Base-by-base conservation (phyloP, 2,329 filamentous ascomycete genomes). In the Aspergillus transmontanensis region DNA sequence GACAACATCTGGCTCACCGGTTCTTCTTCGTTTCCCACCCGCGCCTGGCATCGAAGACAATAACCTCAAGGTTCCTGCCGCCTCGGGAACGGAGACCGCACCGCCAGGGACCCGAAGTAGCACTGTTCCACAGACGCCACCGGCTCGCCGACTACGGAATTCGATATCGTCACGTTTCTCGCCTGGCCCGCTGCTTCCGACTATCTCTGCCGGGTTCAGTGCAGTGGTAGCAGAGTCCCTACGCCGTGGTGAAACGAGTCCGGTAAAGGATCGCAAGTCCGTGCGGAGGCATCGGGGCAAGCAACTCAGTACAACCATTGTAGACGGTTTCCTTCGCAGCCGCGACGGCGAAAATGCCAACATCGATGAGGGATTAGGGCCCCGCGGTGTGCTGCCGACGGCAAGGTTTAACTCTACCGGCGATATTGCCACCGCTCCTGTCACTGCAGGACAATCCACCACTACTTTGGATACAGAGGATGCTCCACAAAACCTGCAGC, bases 171-270 rank as follows among this genome's bases (percentile, higher is more conserved):
- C 77, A 26, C 82, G 81, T 3, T 84, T 90, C 43, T 81, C 86
- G 4, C 85, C 84, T 4, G 86, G 86, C 0, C 84, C 86, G 6
- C 76, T 90, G 5, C 82, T 88, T 1, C 84, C 85, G 34, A 87
- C 89, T 0, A 79, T 90, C 1, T 87, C 85, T 2, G 84, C 83
- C 1, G 85, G 84, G 0, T 79, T 91, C 19, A 86, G 82, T 71
- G 88, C 85, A 1, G 85, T 90, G 55, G 86, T 90, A 6, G 88
- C 87, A 10, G 88, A 90, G 66, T 84, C 87, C 26, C 79, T 90
- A 30, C 83, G 87, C n/a, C 83, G 86, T 19, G 85, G 86, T 16
- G 80, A 85, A 63, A 81, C 81, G 10, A 78, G 76, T 26, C 73
- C 79, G 21, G 67, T 68, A 23, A 76, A 74, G 59, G 72, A 74